A percentile compares a stretch with the other conserved stretches of the same genome.
These are phyloP conservation scores for Nothopassalora personata DNA, from an alignment of 2,329 filamentous ascomycete species.

Conservation along the genomic window DNA sequence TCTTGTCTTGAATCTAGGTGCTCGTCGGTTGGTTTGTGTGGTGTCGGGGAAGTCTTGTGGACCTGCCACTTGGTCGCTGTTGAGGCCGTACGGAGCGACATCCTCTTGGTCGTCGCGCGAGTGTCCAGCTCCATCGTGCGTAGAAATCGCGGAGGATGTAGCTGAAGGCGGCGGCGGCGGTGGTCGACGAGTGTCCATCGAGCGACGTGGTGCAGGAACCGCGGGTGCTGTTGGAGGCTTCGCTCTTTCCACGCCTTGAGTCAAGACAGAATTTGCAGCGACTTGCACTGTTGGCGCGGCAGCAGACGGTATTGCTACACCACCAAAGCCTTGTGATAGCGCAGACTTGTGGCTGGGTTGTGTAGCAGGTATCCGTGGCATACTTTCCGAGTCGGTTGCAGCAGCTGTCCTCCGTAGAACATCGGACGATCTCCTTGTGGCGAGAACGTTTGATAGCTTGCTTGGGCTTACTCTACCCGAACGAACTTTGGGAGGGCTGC, in stretches of 20 bases:
- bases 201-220: conserved; percentile 32
- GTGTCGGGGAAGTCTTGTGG: conserved; percentile 69
- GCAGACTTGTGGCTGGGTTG: conserved; percentile 23
- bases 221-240: conserved; percentile 25
- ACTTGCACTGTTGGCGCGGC: conserved; percentile 22
- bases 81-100: conserved; percentile 10
- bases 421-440: conserved; percentile 20
- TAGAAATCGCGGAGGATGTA: conserved; percentile 14
- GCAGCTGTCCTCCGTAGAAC: conserved; percentile 16
- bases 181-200: conserved; percentile 23
- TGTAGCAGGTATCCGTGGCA: conserved; percentile 25
- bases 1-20: conserved; percentile 67
- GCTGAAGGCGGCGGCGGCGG: conserved; percentile 16
- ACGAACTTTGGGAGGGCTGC: conserved; percentile 3
- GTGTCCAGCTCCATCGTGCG: conserved; percentile 31
- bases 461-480: conserved; percentile 31
- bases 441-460: conserved; percentile 25
- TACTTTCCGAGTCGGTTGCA: conserved; percentile 10
- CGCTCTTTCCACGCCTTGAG: neutral
- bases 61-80: conserved; percentile 13
- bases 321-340: conserved; percentile 26
- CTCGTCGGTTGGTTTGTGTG: conserved; percentile 75
- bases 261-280: conserved; percentile 17
- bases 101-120: conserved; percentile 43
- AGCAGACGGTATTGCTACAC: conserved; percentile 5